Evolutionary conservation across 2,329 filamentous ascomycete genomes (phyloP).

Genomic region (Hortaea sp.): DNA sequence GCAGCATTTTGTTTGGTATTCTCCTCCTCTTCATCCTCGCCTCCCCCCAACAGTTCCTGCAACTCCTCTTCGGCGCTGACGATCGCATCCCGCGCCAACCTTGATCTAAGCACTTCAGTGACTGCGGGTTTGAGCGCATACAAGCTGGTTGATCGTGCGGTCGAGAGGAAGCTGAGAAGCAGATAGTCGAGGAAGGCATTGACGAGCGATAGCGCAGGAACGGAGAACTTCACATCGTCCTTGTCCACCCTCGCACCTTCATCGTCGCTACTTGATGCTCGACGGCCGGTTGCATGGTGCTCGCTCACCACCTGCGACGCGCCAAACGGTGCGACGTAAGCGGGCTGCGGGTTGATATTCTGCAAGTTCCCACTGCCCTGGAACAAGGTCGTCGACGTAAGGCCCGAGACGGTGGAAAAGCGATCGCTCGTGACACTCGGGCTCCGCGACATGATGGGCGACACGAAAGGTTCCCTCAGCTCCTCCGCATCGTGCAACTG

Average conservation of each 20-base stretch:
- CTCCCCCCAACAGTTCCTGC: slow-evolving; percentile 71
- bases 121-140: slow-evolving; percentile 70
- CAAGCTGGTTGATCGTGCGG: slow-evolving; percentile 68
- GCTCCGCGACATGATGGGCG: slow-evolving; percentile 16
- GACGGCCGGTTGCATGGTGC: slow-evolving; percentile 66
- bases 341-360: slow-evolving; percentile 60
- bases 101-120: slow-evolving; percentile 75
- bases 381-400: slow-evolving; percentile 10
- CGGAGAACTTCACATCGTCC: slow-evolving; percentile 63
- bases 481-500: background rate
- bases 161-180: slow-evolving; percentile 78
- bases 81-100: slow-evolving; percentile 76
- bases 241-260: slow-evolving; percentile 49
- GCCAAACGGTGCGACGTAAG: slow-evolving; percentile 78
- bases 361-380: slow-evolving; percentile 9
- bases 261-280: slow-evolving; percentile 48
- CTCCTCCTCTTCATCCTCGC: slow-evolving; percentile 59
- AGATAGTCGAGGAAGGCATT: slow-evolving; percentile 93
- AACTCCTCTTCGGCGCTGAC: slow-evolving; percentile 77
- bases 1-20: slow-evolving; percentile 20
- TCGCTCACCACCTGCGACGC: slow-evolving; percentile 88
- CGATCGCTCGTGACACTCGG: slow-evolving; percentile 15
- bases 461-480: slow-evolving; percentile 6
- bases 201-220: slow-evolving; percentile 63
- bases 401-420: slow-evolving; percentile 13